A percentile compares a stretch with the other conserved stretches of the same genome.
Conservation (phyloP, 345 rosid genomes). For the Cochlearia excelsa region DNA sequence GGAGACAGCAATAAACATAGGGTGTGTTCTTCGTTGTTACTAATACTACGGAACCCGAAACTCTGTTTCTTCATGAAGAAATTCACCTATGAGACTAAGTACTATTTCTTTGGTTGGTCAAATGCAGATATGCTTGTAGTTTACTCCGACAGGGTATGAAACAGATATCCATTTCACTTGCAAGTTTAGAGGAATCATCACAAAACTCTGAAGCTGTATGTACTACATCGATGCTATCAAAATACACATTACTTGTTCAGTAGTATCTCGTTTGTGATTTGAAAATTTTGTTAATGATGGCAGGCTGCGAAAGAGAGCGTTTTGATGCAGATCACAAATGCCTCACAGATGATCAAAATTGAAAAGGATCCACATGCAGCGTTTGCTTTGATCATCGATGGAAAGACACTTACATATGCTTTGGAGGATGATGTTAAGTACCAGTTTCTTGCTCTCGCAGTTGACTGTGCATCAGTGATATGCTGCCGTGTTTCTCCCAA, state of each 20-base stretch:
- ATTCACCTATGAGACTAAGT: slow-evolving; percentile 25
- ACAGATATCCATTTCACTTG: slow-evolving; percentile 42
- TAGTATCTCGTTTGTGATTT: slow-evolving; percentile 7
- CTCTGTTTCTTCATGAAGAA: neutral
- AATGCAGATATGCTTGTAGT: slow-evolving; percentile 74
- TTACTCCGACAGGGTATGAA: slow-evolving; percentile 74
- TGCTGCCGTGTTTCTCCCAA: slow-evolving; percentile 89
- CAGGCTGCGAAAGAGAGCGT: slow-evolving; percentile 59
- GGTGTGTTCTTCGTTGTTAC: slow-evolving; percentile 41
- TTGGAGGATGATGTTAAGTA: slow-evolving; percentile 53
- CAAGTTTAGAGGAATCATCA: slow-evolving; percentile 30
- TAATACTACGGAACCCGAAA: neutral
- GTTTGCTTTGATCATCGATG: slow-evolving; percentile 72
- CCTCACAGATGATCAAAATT: slow-evolving; percentile 43
- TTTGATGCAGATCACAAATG: slow-evolving; percentile 48
- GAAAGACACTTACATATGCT: slow-evolving; percentile 62
- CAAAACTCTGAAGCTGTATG: slow-evolving; percentile 32
- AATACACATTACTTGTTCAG: neutral
- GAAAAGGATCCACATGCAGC: slow-evolving; percentile 49
- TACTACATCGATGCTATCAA: slow-evolving; percentile 25
- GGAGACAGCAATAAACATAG: slow-evolving; percentile 85
- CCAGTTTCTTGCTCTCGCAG: slow-evolving; percentile 64
- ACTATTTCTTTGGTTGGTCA: slow-evolving; percentile 25
- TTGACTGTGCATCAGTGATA: slow-evolving; percentile 74
- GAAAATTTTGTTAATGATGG: slow-evolving; percentile 19